phyloP scores from a whole-genome alignment of 139 green algal species.

The Coccomyxa sp. region DNA sequence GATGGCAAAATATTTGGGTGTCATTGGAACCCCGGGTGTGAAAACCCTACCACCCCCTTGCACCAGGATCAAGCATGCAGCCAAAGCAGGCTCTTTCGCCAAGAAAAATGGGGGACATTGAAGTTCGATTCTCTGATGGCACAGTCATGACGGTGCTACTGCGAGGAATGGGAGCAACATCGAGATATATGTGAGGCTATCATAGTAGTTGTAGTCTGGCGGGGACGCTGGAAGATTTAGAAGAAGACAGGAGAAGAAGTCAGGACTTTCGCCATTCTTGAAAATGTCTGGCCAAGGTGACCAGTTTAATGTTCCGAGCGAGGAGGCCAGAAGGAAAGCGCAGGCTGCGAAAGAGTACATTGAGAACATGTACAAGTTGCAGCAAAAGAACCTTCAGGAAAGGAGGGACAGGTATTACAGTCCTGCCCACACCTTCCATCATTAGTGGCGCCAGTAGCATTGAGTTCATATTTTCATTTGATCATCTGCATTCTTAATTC shows the following conservation, averaged over 20 bases:
- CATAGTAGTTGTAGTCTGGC: not conserved
- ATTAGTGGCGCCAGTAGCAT: not conserved
- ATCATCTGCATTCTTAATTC: not conserved
- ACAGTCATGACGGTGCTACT: no score
- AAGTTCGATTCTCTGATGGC: no score
- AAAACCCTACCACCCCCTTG: no score
- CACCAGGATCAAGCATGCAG: no score
- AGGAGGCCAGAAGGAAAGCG: slow-evolving; percentile 29
- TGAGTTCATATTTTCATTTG: not conserved
- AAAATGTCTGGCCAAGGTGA: not conserved
- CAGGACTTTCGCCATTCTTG: not conserved
- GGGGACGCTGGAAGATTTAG: not conserved
- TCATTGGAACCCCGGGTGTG: no score
- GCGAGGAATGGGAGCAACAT: not conserved
- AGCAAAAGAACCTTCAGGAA: slow-evolving; percentile 73
- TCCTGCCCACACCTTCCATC: not conserved
- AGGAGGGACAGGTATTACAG: slow-evolving; percentile 52
- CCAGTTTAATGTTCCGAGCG: not conserved
- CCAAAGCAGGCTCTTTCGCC: no score
- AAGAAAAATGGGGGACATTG: no score
- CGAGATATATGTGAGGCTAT: not conserved
- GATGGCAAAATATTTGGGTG: no score
- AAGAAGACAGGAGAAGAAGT: not conserved
- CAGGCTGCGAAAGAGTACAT: slow-evolving; percentile 86
- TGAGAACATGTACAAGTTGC: slow-evolving; percentile 89